phyloP scores from a whole-genome alignment of 192 early-diverging fungal genomes.

The Physocladia obscura region DNA sequence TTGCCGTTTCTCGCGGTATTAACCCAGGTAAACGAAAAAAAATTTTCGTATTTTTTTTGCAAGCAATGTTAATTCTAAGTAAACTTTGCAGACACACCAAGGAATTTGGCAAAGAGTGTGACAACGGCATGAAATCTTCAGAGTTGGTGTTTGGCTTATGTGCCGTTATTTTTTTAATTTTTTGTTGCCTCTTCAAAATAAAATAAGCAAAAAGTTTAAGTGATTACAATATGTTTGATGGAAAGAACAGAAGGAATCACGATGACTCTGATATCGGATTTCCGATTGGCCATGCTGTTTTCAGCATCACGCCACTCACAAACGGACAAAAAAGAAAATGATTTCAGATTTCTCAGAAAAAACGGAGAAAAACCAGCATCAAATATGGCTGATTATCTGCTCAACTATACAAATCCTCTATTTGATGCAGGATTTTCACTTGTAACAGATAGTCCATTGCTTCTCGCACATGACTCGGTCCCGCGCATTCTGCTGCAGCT shows the following conservation, averaged over 20 bases:
- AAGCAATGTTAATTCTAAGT: no score
- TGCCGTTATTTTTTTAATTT: not conserved
- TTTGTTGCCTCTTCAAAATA: not conserved
- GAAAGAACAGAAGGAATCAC: no score
- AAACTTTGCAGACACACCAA: slow-evolving; percentile 37
- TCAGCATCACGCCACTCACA: not conserved
- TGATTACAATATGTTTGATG: not conserved
- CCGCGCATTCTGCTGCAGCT: slow-evolving; percentile 74
- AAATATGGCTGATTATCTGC: slow-evolving; percentile 19
- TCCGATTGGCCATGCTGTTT: no score
- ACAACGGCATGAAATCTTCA: slow-evolving; percentile 32
- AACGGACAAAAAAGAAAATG: no score
- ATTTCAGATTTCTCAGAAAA: no score
- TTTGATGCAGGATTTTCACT: slow-evolving; percentile 30
- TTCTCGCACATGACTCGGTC: slow-evolving; percentile 52
- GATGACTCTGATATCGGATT: no score
- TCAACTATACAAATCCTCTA: slow-evolving; percentile 40
- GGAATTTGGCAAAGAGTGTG: slow-evolving; percentile 46
- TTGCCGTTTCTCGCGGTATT: slow-evolving; percentile 48
- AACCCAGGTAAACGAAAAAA: slow-evolving; percentile 42
- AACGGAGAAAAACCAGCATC: no score
- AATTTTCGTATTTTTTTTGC: not conserved
- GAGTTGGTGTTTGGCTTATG: no score
- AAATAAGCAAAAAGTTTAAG: not conserved
- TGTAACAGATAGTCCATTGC: slow-evolving; percentile 35